Conservation (phyloP, 169 alveolate species). For the Besnoitia besnoiti region DNA sequence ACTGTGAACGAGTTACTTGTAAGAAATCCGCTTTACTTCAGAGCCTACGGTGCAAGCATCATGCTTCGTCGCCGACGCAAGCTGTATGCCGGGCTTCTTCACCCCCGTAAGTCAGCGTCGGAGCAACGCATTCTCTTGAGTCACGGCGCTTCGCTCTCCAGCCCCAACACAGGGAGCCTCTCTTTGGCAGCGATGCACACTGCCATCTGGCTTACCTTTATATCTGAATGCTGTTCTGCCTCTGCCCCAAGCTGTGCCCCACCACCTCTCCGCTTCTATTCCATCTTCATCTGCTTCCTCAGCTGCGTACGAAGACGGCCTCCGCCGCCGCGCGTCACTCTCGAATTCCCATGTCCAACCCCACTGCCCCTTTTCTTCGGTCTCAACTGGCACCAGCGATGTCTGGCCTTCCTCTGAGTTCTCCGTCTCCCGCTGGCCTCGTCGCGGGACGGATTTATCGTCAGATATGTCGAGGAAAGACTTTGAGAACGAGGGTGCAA, state of each 20-base stretch:
- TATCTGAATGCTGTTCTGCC: constrained; percentile 24
- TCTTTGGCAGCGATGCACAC: too few species aligned
- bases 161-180: too few species aligned
- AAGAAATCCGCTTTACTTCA: too few species aligned
- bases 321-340: background rate
- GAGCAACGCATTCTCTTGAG: too few species aligned
- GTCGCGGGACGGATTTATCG: background rate
- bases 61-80: too few species aligned
- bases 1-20: too few species aligned
- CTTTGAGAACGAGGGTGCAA: background rate
- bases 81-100: too few species aligned
- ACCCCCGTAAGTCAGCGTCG: too few species aligned
- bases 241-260: constrained; percentile 38
- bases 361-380: background rate
- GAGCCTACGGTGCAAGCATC: too few species aligned
- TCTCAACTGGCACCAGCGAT: background rate
- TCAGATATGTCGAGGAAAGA: background rate
- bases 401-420: background rate
- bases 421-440: background rate
- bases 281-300: constrained; percentile 12
- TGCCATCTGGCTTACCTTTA: constrained; percentile 30
- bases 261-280: constrained; percentile 23
- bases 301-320: background rate
- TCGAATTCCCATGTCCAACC: constrained; percentile 23
- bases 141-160: too few species aligned